These are phyloP conservation scores for Trichothecium sympodiale DNA, from an alignment of 2,329 filamentous ascomycete species.

Conservation along the genomic window DNA sequence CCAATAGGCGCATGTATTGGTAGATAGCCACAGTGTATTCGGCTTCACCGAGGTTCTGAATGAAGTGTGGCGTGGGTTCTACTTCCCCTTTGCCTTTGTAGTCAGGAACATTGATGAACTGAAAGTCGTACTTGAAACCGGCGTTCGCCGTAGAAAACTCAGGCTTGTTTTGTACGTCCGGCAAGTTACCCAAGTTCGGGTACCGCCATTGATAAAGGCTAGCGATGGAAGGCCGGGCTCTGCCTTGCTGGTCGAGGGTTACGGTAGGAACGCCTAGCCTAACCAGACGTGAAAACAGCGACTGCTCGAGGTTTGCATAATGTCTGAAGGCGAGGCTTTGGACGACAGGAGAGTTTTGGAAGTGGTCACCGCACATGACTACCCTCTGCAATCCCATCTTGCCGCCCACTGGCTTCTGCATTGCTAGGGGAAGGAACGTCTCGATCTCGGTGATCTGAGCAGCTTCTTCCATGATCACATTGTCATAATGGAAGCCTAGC, in stretches of 20 bases:
- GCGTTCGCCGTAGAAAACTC: slow-evolving; percentile 80
- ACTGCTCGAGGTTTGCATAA: slow-evolving; percentile 93
- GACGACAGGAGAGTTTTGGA: slow-evolving; percentile 92
- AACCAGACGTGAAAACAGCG: slow-evolving; percentile 82
- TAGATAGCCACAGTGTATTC: slow-evolving; percentile 94
- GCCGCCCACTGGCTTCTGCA: slow-evolving; percentile 70
- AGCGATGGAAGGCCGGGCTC: slow-evolving; percentile 77
- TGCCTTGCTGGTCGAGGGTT: slow-evolving; percentile 85
- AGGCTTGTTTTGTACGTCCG: slow-evolving; percentile 53
- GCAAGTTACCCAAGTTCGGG: slow-evolving; percentile 64
- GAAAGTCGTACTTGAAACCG: slow-evolving; percentile 87
- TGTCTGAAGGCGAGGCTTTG: slow-evolving; percentile 90
- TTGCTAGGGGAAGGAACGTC: slow-evolving; percentile 87
- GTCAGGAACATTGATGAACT: slow-evolving; percentile 90
- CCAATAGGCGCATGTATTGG: slow-evolving; percentile 94
- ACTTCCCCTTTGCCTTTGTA: slow-evolving; percentile 85
- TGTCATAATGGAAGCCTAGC: slow-evolving; percentile 95
- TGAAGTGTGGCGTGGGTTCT: slow-evolving; percentile 86
- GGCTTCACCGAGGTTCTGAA: slow-evolving; percentile 92
- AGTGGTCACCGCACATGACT: slow-evolving; percentile 87
- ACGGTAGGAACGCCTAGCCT: slow-evolving; percentile 87
- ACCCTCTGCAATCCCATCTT: slow-evolving; percentile 73
- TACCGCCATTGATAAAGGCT: slow-evolving; percentile 93
- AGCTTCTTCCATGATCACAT: slow-evolving; percentile 96
- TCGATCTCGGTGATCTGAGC: slow-evolving; percentile 97